Conservation (phyloP, 2,329 filamentous ascomycete species). For the Paecilomyces formosus region DNA sequence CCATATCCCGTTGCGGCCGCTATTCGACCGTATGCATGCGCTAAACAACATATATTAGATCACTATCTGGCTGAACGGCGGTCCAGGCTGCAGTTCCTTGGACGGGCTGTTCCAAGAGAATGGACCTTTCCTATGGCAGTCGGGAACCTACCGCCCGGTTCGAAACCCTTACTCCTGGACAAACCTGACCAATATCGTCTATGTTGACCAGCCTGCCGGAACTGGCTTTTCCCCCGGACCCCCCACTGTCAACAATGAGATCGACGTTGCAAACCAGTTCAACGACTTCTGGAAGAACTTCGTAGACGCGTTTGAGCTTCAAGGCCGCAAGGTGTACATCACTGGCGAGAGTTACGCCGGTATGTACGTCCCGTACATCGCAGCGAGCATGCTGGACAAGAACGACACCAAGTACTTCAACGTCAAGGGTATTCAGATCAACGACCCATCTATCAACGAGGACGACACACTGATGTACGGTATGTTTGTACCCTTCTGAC, state of each 20-base stretch:
- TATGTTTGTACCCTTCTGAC: constrained; percentile 8
- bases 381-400: constrained; percentile 62
- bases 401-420: constrained; percentile 62
- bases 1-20: not conserved
- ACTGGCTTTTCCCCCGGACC: constrained; percentile 64
- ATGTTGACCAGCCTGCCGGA: constrained; percentile 40
- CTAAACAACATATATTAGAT: constrained; percentile 12
- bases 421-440: constrained; percentile 61
- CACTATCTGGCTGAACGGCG: constrained; percentile 42
- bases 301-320: constrained; percentile 60
- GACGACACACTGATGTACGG: constrained; percentile 44
- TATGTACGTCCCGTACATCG: constrained; percentile 63
- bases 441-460: constrained; percentile 59
- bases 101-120: constrained; percentile 67
- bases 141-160: constrained; percentile 58
- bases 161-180: constrained; percentile 65
- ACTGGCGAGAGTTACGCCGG: constrained; percentile 67
- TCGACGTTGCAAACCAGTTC: constrained; percentile 64
- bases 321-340: constrained; percentile 64
- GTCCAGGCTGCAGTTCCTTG: constrained; percentile 50
- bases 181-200: constrained; percentile 67
- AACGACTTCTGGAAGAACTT: constrained; percentile 73
- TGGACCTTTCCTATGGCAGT: constrained; percentile 63
- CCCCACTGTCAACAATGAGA: constrained; percentile 57
- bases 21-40: not conserved